Evolutionary conservation across 192 early-diverging fungal genomes (phyloP), one percentile per base, ranked within the genome.

Genomic region (Gaertneriomyces sp.): DNA sequence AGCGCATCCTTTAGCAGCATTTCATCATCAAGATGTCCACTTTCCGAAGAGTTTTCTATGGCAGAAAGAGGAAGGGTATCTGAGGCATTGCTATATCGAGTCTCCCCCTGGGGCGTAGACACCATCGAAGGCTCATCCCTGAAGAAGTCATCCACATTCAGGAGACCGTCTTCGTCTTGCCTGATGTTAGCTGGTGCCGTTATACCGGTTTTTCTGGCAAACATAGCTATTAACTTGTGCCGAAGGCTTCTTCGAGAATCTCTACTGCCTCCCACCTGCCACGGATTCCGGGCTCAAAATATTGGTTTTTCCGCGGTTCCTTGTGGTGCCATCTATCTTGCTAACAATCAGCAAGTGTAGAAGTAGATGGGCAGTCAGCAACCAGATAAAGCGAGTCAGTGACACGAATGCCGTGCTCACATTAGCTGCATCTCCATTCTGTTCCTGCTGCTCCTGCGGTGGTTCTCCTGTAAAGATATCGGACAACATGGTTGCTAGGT

Each of bases 81-180:
- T 33, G 25, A 33, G 0, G 25, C 25, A 33, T 33, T 33, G 25
- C 25, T 17, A 49, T 17, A 17, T 17, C 47, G 11, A 2, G 47
- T n/a, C 17, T 17, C 17, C 47, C 17, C 17, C 2, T 49, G 11
- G 47, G 47, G 11, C 47, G 47, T 12, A 2, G 47, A 49, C 47
- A 49, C 47, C 12, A 17, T n/a, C 47, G 47, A 17, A 12, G 17
- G 47, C 5, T 47, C 57, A 25, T 68, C 66, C 16, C 44, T 49
- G 14, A 60, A 58, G 57, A 55, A 68, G 12, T n/a, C 46, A 7
- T 46, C 45, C 1, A 60, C 45, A 20, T 52, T 45, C 57, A 60
- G 42, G 9, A 66, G 53, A 5, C 66, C 66, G 58, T 68, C 41
- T 10, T 7, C 57, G 43, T 68, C 66, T 7, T 16, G 44, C 16